Base-by-base conservation (phyloP, 768 basidiomycete species). In the Tylopilus subfusipes region DNA sequence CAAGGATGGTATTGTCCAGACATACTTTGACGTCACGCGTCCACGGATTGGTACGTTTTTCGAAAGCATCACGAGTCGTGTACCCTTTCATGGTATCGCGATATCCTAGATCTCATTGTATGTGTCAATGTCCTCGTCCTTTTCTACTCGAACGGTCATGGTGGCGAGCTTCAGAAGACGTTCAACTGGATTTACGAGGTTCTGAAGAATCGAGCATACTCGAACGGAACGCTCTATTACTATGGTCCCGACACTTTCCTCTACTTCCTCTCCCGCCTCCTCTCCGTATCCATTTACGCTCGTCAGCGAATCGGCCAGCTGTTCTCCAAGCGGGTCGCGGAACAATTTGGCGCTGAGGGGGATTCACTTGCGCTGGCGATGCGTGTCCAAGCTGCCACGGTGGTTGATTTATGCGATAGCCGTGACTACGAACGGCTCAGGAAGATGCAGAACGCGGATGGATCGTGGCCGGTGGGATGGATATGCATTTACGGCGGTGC, bases 391-490 rank as follows among this genome's bases (percentile, higher is more conserved):
- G 56, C 63, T 0, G 60, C 63, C 18, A 29, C 48, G 1, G 42
- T 30, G 0, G 56, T 63, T 21, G 54, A 56, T 18, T 1, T 64
- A 6, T 57, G 52, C 18, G 55, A 66, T 11, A 53, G 5, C 18
- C 54, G 53, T 5, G 61, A 64, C 25, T 60, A 56, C 4, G 63
- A 63, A 16, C 57, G 52, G n/a, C 55, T 64, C 21, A 9, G 14
- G 2, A 38, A 31, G 31, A 60, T 66, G 61, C 63, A 66, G 14
- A 53, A 56, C 12, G 50, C 13, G 1, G 63, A 63, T 18, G 64
- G 64, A 2, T 66, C 64, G 2, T 64, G 63, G 63, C 64, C 51
- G 25, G 38, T 40, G 18, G 64, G 63, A 12, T 66, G 63, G 64
- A 48, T 55, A 0, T 66, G 56, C 60, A 66, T 34, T 48, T 44